Evolutionary conservation across 352 stramenopile species (phyloP), one percentile per base, ranked within the genome.

Genomic region (Globisporangium lucens): DNA sequence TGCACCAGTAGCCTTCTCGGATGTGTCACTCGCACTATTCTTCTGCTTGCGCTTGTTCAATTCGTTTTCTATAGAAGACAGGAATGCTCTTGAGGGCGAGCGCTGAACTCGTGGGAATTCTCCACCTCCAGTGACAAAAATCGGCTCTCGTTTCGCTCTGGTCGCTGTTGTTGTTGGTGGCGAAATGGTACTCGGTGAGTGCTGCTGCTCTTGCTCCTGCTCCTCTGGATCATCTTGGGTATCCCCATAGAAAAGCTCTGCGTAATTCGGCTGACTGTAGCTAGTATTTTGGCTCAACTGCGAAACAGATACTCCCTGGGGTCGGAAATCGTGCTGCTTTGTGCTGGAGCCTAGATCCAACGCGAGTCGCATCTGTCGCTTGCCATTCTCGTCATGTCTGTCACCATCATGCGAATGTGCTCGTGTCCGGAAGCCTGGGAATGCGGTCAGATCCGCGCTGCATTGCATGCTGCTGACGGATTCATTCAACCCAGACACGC

Each of bases 361-460:
- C 29, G 78, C 67, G 15, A 89, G 67, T 7, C 77, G 61, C 58
- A 79, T 60, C 4, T 66, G 64, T 15, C 41, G 15, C 22, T 55
- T 57, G 38, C 36, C 41, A n/a, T n/a, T 24, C 38, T 51, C 15
- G 29, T 68, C 35, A 41, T 20, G 6, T 4, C 35, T 61, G 62
- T 1, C 22, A 17, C 3, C 22, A 24, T 33, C 24, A 41, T 67
- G 5, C 4, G 13, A 47, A 9, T 46, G 24, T 13, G 30, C n/a
- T 43, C 38, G 47, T 6, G 76, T 60, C 55, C 75, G 70, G 52
- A 86, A 76, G 6, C 75, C 74, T 24, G 69, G n/a, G 65, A 93
- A 91, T 30, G 83, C 78, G 60, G 55, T 82, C 46, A 76, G 73
- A 65, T 91, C 82, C 6, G 85, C 82, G 56, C 85, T 91, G 73